Evolutionary conservation across 768 basidiomycete genomes (phyloP).

Genomic region (Mycena galericulata): DNA sequence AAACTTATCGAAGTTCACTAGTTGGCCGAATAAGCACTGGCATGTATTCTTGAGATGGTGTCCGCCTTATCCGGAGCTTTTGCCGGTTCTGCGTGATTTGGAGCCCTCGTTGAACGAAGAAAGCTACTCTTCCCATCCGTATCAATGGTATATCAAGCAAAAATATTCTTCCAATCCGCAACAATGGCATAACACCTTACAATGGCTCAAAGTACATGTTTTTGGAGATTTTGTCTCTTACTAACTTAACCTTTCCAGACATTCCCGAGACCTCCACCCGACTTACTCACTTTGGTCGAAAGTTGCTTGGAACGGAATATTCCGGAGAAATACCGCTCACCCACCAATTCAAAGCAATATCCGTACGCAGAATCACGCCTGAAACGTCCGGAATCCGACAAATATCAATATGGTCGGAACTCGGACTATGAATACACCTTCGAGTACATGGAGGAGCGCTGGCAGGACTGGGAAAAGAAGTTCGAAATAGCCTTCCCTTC

Average conservation of each 20-base stretch:
- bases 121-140: too few species aligned
- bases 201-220: conserved; percentile 12
- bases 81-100: conserved; percentile 5
- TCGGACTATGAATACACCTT: neutral
- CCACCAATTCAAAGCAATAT: conserved; percentile 1
- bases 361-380: conserved; percentile 2
- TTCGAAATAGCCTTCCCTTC: conserved; percentile 2
- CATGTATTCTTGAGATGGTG: conserved; percentile 11
- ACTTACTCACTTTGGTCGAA: conserved; percentile 5
- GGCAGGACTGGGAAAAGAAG: conserved; percentile 10
- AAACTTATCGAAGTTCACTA: conserved; percentile 3
- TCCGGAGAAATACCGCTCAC: conserved; percentile 5
- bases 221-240: neutral
- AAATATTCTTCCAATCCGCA: neutral
- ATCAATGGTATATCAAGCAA: too few species aligned
- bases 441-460: conserved; percentile 1
- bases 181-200: conserved; percentile 8
- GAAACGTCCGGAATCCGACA: neutral
- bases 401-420: conserved; percentile 3
- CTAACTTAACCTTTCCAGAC: conserved; percentile 5
- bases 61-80: conserved; percentile 11
- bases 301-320: conserved; percentile 4
- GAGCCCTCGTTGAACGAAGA: neutral
- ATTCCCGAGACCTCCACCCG: conserved; percentile 9
- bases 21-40: conserved; percentile 10